Evolutionary conservation across 2,329 filamentous ascomycete genomes (phyloP).

Genomic region (Knufia fluminis): DNA sequence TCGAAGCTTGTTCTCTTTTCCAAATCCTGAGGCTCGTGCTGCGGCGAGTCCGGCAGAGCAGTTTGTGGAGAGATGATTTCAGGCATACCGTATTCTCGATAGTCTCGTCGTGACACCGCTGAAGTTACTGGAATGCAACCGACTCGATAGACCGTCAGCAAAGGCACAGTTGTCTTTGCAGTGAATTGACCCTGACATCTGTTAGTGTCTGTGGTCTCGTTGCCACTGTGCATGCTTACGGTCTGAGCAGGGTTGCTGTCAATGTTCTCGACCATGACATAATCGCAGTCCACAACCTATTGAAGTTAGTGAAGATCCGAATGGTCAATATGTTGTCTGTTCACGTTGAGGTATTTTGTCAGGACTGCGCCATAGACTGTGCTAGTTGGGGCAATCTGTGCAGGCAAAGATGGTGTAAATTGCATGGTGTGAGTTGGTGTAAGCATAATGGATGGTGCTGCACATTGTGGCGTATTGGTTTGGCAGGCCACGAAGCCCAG

Average conservation of each 20-base stretch:
- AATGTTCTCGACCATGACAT: slow-evolving; percentile 21
- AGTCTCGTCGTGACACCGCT: slow-evolving; percentile 13
- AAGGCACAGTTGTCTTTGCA: slow-evolving; percentile 12
- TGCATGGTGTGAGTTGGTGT: slow-evolving; percentile 11
- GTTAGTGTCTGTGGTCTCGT: slow-evolving; percentile 6
- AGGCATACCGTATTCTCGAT: background rate
- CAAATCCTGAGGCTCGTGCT: background rate
- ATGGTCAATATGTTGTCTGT: no score
- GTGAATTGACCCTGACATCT: slow-evolving; percentile 16
- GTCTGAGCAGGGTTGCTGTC: slow-evolving; percentile 12
- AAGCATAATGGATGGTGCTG: background rate
- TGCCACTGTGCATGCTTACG: slow-evolving; percentile 9
- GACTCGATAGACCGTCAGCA: slow-evolving; percentile 19
- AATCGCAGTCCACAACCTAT: slow-evolving; percentile 20
- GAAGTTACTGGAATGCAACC: slow-evolving; percentile 16
- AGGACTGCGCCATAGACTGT: slow-evolving; percentile 19
- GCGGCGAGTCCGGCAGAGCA: background rate
- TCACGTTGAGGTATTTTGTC: slow-evolving; percentile 19
- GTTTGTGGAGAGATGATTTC: background rate
- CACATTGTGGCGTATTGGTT: background rate
- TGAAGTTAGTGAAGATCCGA: no score
- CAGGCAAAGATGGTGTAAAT: slow-evolving; percentile 16
- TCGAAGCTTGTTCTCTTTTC: background rate
- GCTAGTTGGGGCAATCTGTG: slow-evolving; percentile 19
- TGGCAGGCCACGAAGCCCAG: background rate